A percentile compares a stretch with the other conserved stretches of the same genome.
phyloP scores from a whole-genome alignment of 1,139 yeast species.

The Saccharomycopsis hybrid region DNA sequence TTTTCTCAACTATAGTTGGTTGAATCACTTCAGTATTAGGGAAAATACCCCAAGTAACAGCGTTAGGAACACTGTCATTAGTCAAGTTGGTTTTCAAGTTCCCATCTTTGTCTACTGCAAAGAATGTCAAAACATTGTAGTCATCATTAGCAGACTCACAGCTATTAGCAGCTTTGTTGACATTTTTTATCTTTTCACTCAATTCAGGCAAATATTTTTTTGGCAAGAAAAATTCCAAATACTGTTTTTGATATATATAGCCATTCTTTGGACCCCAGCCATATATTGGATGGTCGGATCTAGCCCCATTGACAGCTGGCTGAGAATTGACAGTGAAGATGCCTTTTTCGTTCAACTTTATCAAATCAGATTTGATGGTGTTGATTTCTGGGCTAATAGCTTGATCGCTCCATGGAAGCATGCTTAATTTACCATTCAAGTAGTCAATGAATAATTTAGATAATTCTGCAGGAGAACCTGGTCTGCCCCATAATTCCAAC shows the following conservation, averaged over 20 bases:
- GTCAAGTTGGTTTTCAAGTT: conserved; percentile 55
- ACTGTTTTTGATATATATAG: conserved; percentile 88
- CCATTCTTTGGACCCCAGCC: conserved; percentile 99
- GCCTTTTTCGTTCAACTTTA: conserved; percentile 58
- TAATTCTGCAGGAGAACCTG: conserved; percentile 52
- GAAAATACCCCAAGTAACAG: conserved; percentile 97
- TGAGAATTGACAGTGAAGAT: conserved; percentile 87
- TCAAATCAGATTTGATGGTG: conserved; percentile 52
- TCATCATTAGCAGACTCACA: conserved; percentile 35
- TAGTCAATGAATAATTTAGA: conserved; percentile 57
- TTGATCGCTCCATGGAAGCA: conserved; percentile 95
- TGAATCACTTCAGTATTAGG: conserved; percentile 89
- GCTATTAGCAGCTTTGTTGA: conserved; percentile 24
- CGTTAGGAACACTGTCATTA: conserved; percentile 71
- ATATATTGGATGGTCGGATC: conserved; percentile 60
- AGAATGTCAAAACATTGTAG: conserved; percentile 60
- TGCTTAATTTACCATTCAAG: conserved; percentile 59
- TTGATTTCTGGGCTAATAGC: conserved; percentile 75
- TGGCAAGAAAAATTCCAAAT: conserved; percentile 76
- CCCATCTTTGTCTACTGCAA: conserved; percentile 64
- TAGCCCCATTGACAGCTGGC: conserved; percentile 82
- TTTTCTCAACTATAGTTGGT: conserved; percentile 88
- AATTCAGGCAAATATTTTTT: conserved; percentile 40
- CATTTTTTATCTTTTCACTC: conserved; percentile 35
- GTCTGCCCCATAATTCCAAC: conserved; percentile 81